These are phyloP conservation scores for Pseudozyma tsukubaensis DNA, from an alignment of 1,284 basidiomycete genomes.

Conservation along the genomic window DNA sequence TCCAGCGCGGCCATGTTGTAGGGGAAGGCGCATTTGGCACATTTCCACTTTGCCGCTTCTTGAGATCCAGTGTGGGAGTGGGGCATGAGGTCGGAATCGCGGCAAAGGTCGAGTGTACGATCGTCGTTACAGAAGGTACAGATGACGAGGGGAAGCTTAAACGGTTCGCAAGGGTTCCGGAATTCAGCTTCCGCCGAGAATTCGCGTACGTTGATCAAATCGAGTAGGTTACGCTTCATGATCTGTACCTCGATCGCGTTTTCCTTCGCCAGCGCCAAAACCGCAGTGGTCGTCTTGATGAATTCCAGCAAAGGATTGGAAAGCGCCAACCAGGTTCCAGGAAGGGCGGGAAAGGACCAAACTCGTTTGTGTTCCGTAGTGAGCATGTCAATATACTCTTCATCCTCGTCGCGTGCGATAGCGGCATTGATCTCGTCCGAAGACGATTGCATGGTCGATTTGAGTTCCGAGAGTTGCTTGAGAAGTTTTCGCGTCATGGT, in stretches of 20 bases:
- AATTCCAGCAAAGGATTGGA: constrained; percentile 85
- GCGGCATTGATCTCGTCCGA: constrained; percentile 69
- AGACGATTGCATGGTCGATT: constrained; percentile 28
- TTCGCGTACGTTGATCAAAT: constrained; percentile 87
- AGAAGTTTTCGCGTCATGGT: constrained; percentile 85
- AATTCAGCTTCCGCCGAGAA: constrained; percentile 73
- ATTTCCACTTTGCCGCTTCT: constrained; percentile 62
- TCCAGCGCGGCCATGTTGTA: constrained; percentile 89
- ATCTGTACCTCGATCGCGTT: constrained; percentile 86
- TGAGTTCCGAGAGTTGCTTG: constrained; percentile 77
- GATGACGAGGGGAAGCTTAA: constrained; percentile 86
- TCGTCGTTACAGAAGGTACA: constrained; percentile 90
- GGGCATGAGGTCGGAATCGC: constrained; percentile 87
- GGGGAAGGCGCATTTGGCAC: constrained; percentile 79
- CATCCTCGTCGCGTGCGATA: constrained; percentile 73
- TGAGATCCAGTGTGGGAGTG: constrained; percentile 34
- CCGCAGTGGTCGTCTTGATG: constrained; percentile 86
- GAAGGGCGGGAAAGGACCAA: constrained; percentile 81
- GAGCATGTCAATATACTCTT: constrained; percentile 70
- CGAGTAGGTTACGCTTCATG: constrained; percentile 87
- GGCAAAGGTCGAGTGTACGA: constrained; percentile 92
- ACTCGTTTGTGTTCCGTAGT: constrained; percentile 70
- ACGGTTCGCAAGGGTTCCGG: constrained; percentile 90
- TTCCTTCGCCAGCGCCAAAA: constrained; percentile 78
- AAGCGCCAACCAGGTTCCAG: constrained; percentile 83